Percentiles rank a stretch among this genome's conserved stretches.
Evolutionary conservation across 805 yeast species (phyloP).

Genomic region (Cyberlindnera mrakii): DNA sequence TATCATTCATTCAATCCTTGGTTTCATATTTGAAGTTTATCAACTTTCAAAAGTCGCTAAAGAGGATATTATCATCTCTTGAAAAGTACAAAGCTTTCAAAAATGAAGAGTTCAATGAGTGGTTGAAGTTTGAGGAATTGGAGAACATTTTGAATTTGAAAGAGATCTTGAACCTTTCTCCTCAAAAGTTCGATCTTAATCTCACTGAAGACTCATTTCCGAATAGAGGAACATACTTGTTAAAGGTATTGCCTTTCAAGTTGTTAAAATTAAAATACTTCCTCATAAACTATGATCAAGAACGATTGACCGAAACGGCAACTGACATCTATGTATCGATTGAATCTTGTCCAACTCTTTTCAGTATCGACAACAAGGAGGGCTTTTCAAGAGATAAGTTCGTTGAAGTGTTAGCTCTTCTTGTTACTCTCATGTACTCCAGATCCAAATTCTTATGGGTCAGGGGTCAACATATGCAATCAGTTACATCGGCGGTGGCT

Average conservation of each 20-base stretch:
- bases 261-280: constrained; percentile 14
- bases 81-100: constrained; percentile 9
- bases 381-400: constrained; percentile 7
- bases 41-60: constrained; percentile 12
- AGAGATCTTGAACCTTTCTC: constrained; percentile 1
- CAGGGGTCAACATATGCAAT: constrained; percentile 19
- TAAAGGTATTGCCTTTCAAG: constrained; percentile 5
- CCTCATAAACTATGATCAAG: constrained; percentile 10
- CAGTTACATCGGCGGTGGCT: constrained; percentile 36
- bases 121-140: constrained; percentile 9
- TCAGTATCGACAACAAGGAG: constrained; percentile 12
- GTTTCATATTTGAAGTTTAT: constrained; percentile 18
- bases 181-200: constrained; percentile 3
- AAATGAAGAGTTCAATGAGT: constrained; percentile 6
- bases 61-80: constrained; percentile 5
- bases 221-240: constrained; percentile 1
- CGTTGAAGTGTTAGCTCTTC: constrained; percentile 5
- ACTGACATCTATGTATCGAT: constrained; percentile 1
- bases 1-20: constrained; percentile 11
- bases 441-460: constrained; percentile 14
- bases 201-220: not conserved
- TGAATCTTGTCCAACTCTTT: not conserved
- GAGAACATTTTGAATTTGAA: constrained; percentile 13
- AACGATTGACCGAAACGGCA: constrained; percentile 6
- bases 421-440: constrained; percentile 13